Percentiles rank a stretch among this genome's conserved stretches.
These are phyloP conservation scores for Pichia sp. DNA, from an alignment of 1,139 yeast species.

Conservation along the genomic window DNA sequence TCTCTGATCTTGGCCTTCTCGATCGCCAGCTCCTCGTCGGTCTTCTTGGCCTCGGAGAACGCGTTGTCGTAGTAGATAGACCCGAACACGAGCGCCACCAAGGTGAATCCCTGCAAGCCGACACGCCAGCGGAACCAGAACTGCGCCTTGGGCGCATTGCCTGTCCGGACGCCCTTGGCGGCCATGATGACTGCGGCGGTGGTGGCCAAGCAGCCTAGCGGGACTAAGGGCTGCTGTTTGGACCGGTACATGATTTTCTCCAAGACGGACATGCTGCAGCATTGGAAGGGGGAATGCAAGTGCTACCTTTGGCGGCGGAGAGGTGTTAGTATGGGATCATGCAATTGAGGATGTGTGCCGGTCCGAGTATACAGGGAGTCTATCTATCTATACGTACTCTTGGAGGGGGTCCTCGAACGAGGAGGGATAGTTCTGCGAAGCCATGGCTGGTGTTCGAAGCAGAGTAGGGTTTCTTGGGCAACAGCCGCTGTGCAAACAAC, in stretches of 20 bases:
- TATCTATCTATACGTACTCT: slow-evolving; percentile 26
- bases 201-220: slow-evolving; percentile 74
- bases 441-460: slow-evolving; percentile 20
- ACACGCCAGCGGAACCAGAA: slow-evolving; percentile 87
- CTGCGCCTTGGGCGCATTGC: slow-evolving; percentile 74
- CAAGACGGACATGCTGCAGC: slow-evolving; percentile 25
- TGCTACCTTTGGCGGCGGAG: background rate
- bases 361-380: background rate
- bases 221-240: slow-evolving; percentile 75
- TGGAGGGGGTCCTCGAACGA: slow-evolving; percentile 31
- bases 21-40: slow-evolving; percentile 57
- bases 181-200: slow-evolving; percentile 78
- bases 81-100: slow-evolving; percentile 78
- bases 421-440: slow-evolving; percentile 32
- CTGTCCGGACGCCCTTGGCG: slow-evolving; percentile 66
- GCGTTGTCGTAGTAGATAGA: slow-evolving; percentile 55
- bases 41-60: slow-evolving; percentile 35
- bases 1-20: slow-evolving; percentile 84
- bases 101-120: slow-evolving; percentile 76
- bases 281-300: background rate
- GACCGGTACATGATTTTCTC: slow-evolving; percentile 36
- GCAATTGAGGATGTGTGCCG: no score
- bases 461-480: background rate
- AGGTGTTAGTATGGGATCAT: background rate
- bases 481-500: background rate